These are phyloP conservation scores for Monosporascus sp. DNA, from an alignment of 2,329 filamentous ascomycete genomes.

Conservation along the genomic window DNA sequence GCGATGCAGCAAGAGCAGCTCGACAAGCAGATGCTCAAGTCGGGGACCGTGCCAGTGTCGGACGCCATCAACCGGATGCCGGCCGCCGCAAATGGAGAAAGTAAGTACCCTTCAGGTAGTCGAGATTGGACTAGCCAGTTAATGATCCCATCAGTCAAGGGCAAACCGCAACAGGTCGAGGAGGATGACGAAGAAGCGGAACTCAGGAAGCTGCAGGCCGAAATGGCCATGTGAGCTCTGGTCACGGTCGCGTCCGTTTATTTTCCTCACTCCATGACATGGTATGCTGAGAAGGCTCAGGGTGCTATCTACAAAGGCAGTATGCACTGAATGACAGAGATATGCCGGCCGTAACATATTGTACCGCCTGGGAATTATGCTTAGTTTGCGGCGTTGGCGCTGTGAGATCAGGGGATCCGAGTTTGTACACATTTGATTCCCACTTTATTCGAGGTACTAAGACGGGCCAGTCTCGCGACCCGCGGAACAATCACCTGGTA, in stretches of 20 bases:
- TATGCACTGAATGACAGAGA: background rate
- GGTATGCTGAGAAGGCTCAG: conserved; percentile 9
- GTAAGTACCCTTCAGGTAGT: conserved; percentile 49
- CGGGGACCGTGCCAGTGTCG: conserved; percentile 74
- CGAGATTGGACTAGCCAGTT: conserved; percentile 9
- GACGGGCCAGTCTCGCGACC: conserved; percentile 9
- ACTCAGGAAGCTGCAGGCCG: conserved; percentile 84
- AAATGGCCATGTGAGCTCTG: conserved; percentile 83
- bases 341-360: background rate
- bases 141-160: conserved; percentile 37
- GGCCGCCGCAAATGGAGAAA: conserved; percentile 64
- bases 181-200: conserved; percentile 97
- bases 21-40: conserved; percentile 90
- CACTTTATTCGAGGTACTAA: background rate
- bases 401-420: conserved; percentile 17
- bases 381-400: conserved; percentile 23
- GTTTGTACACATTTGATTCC: conserved; percentile 16
- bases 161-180: conserved; percentile 47
- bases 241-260: conserved; percentile 1
- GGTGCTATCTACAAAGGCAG: background rate
- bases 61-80: conserved; percentile 76
- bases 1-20: conserved; percentile 85
- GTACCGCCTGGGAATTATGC: background rate
- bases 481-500: no score
- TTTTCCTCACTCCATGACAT: conserved; percentile 9